Conservation (phyloP, 495 filamentous ascomycete species). For the Corynascus novoguineensis region DNA sequence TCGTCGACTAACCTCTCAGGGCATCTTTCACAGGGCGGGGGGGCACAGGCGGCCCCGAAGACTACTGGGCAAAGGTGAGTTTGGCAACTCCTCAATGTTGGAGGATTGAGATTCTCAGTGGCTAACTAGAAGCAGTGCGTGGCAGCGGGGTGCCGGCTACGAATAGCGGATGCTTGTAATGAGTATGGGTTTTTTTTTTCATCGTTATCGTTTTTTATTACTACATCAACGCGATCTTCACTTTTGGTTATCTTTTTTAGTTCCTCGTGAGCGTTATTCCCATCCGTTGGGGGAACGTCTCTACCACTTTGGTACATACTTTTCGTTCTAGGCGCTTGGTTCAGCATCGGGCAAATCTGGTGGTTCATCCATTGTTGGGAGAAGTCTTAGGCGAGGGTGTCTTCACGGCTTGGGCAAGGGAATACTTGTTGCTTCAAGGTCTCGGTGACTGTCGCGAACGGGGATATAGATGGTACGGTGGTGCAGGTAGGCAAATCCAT, state of each 20-base stretch:
- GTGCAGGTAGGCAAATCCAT: too few species aligned
- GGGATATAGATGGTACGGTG: too few species aligned
- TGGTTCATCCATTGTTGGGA: background rate
- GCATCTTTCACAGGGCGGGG: background rate
- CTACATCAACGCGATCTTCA: background rate
- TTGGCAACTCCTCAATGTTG: background rate
- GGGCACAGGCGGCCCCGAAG: constrained; percentile 6
- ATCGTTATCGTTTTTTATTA: background rate
- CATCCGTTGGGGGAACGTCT: background rate
- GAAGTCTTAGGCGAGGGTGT: background rate
- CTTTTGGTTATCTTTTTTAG: background rate
- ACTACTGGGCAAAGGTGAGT: constrained; percentile 39
- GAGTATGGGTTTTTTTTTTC: background rate
- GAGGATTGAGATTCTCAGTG: background rate
- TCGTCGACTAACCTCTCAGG: constrained; percentile 9
- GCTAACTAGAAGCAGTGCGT: constrained; percentile 34
- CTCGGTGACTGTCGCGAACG: too few species aligned
- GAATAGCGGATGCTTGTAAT: constrained; percentile 22
- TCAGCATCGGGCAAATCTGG: background rate
- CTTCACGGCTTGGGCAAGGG: background rate
- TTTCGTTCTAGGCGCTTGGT: background rate
- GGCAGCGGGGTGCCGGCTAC: constrained; percentile 54
- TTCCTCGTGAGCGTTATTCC: too few species aligned
- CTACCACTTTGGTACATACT: constrained; percentile 2
- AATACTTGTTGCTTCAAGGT: too few species aligned